phyloP scores from a whole-genome alignment of 768 basidiomycete species.

The Coprinopsis marcescibilis region DNA sequence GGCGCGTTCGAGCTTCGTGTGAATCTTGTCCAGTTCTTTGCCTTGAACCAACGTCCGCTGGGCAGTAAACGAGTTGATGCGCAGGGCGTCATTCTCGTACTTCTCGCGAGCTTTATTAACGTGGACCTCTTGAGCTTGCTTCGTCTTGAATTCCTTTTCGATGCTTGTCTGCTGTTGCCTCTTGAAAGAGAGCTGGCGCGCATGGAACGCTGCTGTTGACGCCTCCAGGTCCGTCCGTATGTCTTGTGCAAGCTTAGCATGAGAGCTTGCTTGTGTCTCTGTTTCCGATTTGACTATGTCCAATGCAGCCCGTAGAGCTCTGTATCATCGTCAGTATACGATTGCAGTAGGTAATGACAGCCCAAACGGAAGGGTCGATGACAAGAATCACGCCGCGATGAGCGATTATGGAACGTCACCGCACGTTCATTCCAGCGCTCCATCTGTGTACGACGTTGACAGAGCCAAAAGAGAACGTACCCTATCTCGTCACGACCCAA shows the following conservation, averaged over 20 bases:
- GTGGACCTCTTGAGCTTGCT: conserved; percentile 80
- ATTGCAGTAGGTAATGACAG: conserved; percentile 1
- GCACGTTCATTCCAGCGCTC: too few relatives aligned
- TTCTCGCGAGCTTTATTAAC: conserved; percentile 88
- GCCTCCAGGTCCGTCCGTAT: conserved; percentile 73
- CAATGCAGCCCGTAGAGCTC: conserved; percentile 76
- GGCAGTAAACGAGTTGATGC: conserved; percentile 91
- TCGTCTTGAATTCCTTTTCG: conserved; percentile 88
- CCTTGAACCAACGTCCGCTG: conserved; percentile 90
- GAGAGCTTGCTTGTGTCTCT: conserved; percentile 71
- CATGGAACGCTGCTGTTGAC: conserved; percentile 52
- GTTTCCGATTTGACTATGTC: conserved; percentile 81
- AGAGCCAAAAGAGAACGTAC: conserved; percentile 42
- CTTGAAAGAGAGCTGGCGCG: conserved; percentile 65
- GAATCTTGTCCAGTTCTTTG: conserved; percentile 87
- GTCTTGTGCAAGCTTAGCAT: conserved; percentile 68
- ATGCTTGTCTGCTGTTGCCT: conserved; percentile 67
- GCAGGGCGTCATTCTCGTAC: conserved; percentile 88
- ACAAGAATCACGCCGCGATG: too few relatives aligned
- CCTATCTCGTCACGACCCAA: conserved; percentile 92
- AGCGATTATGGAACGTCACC: too few relatives aligned
- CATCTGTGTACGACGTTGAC: background rate
- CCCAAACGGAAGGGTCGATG: too few relatives aligned
- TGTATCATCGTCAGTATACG: conserved; percentile 29
- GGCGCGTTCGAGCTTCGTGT: conserved; percentile 82